phyloP scores from a whole-genome alignment of 768 basidiomycete species.

The Suillus variegatus region DNA sequence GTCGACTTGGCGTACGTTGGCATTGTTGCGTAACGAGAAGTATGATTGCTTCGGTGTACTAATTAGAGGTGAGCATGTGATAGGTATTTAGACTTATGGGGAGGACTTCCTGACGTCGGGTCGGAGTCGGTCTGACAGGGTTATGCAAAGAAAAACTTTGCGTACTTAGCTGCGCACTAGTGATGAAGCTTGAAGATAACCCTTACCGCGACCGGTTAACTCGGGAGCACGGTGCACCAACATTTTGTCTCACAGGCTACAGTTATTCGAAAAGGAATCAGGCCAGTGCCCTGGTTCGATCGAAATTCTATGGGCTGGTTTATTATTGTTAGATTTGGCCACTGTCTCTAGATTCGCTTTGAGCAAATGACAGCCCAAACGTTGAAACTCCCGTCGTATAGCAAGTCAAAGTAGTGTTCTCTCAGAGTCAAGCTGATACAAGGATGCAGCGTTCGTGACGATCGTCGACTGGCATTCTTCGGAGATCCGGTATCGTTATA shows the following conservation, averaged over 20 bases:
- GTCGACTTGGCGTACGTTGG: too few relatives aligned
- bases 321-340: too few relatives aligned
- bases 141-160: neutral
- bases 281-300: neutral
- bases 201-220: too few relatives aligned
- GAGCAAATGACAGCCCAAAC: neutral
- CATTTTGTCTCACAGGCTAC: too few relatives aligned
- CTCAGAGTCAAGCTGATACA: neutral
- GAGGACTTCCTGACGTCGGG: too few relatives aligned
- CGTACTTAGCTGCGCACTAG: too few relatives aligned
- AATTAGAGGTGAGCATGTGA: too few relatives aligned
- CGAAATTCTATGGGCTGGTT: neutral
- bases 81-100: too few relatives aligned
- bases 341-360: neutral
- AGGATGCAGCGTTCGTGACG: neutral
- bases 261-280: neutral
- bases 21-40: neutral
- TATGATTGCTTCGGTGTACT: neutral
- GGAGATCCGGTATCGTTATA: neutral
- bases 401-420: neutral
- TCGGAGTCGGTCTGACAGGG: too few relatives aligned
- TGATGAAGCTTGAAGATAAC: neutral
- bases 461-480: neutral
- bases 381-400: neutral
- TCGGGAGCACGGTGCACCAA: too few relatives aligned